phyloP scores from a whole-genome alignment of 139 green algal species.

The Edaphochlamys debaryana region DNA sequence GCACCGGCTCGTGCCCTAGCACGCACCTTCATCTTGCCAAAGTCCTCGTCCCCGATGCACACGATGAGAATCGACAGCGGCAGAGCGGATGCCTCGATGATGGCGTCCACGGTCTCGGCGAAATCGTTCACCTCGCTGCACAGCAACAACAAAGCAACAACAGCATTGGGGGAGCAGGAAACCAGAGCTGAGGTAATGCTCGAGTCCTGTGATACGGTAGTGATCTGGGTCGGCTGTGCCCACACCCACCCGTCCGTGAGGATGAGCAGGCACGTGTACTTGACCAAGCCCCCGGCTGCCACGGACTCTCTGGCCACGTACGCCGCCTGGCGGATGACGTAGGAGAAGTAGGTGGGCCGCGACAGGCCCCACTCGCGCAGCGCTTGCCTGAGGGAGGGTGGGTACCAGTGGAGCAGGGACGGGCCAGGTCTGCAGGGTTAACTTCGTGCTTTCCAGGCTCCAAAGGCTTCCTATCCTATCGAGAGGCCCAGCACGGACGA shows the following conservation, averaged over 20 bases:
- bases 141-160: no score
- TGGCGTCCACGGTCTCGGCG: background rate
- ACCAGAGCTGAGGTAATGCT: no score
- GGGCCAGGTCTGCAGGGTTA: no score
- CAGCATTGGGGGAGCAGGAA: no score
- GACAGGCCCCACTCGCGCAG: constrained; percentile 39
- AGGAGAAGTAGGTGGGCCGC: constrained; percentile 60
- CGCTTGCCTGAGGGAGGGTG: no score
- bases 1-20: no score
- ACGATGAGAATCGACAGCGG: constrained; percentile 71
- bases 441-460: no score
- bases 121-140: constrained; percentile 23
- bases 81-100: constrained; percentile 56
- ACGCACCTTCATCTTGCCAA: constrained; percentile 44
- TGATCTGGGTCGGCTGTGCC: no score
- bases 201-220: no score
- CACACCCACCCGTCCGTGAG: constrained; percentile 60
- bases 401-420: no score
- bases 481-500: no score
- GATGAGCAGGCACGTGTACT: constrained; percentile 65
- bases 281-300: background rate
- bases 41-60: constrained; percentile 61
- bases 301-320: background rate
- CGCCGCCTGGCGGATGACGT: constrained; percentile 46
- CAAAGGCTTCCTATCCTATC: no score